Conservation (phyloP, 768 basidiomycete species). For the Leucosporidium yakuticum region DNA sequence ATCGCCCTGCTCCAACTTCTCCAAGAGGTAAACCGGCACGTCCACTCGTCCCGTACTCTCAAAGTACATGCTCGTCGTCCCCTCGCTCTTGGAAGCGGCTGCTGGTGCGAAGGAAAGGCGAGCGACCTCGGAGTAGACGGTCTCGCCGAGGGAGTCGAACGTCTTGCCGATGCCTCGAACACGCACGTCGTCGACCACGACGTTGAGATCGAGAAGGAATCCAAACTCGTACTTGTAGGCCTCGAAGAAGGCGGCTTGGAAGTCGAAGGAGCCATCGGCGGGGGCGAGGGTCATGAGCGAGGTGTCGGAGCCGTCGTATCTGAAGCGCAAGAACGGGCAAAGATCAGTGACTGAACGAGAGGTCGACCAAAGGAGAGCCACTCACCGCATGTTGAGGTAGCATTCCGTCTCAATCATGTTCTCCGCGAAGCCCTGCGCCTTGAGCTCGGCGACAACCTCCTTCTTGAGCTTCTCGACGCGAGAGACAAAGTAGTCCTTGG, state of each 20-base stretch:
- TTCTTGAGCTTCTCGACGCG: slow-evolving; percentile 56
- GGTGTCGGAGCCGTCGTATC: slow-evolving; percentile 84
- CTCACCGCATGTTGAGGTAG: slow-evolving; percentile 44
- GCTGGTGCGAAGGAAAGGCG: slow-evolving; percentile 48
- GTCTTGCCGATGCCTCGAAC: slow-evolving; percentile 88
- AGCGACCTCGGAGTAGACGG: slow-evolving; percentile 68
- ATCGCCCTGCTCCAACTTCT: neutral
- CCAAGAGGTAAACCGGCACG: slow-evolving; percentile 1
- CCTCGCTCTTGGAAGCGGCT: slow-evolving; percentile 32
- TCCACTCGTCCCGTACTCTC: neutral
- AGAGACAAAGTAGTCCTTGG: slow-evolving; percentile 52
- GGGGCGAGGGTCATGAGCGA: slow-evolving; percentile 67
- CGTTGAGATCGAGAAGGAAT: slow-evolving; percentile 70
- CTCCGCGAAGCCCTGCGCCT: slow-evolving; percentile 70
- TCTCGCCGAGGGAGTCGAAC: slow-evolving; percentile 69
- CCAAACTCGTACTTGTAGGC: slow-evolving; percentile 71
- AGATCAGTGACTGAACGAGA: no score
- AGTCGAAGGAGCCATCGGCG: slow-evolving; percentile 55
- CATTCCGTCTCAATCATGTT: slow-evolving; percentile 67
- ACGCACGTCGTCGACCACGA: slow-evolving; percentile 83
- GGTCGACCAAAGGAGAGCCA: no score
- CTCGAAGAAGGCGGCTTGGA: slow-evolving; percentile 68
- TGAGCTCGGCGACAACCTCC: slow-evolving; percentile 68
- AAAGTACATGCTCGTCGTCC: neutral
- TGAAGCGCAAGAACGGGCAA: slow-evolving; percentile 41